Conservation (phyloP, 2,329 filamentous ascomycete genomes). For the Diaporthe nobilis region DNA sequence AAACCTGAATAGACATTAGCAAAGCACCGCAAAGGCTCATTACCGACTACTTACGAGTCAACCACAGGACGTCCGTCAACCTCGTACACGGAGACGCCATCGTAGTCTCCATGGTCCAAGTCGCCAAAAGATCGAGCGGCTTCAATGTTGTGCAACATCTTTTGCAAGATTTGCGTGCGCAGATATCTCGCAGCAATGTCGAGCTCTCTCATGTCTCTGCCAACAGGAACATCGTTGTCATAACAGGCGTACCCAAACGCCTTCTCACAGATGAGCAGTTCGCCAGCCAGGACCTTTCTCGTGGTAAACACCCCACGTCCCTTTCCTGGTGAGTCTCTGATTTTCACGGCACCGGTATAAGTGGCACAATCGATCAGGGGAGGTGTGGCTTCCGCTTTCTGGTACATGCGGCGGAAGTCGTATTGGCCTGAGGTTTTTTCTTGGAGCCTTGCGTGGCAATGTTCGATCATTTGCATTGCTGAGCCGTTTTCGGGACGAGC, state of each 20-base stretch:
- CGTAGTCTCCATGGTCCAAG: not conserved
- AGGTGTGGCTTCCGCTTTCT: not conserved
- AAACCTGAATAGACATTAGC: not conserved
- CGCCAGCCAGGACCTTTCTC: not conserved
- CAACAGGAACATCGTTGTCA: rapidly evolving
- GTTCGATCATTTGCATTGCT: not conserved
- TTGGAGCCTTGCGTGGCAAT: not conserved
- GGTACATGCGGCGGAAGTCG: not conserved
- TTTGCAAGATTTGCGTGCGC: not conserved
- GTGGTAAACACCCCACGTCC: not conserved
- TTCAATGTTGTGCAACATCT: not conserved
- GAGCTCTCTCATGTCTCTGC: not conserved
- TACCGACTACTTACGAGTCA: not conserved
- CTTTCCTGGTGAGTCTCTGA: not conserved
- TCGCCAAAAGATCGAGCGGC: not conserved
- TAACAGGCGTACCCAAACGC: not conserved
- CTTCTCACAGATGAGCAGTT: not conserved
- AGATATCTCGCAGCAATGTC: rapidly evolving
- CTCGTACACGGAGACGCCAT: not conserved
- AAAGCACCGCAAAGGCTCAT: not conserved
- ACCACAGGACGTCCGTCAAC: not conserved
- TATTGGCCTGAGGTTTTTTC: not conserved
- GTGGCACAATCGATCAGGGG: not conserved
- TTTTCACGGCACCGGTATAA: not conserved
- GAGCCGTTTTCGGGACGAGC: rapidly evolving